Conservation (phyloP, 305 asterid genomes). For the Fraxinus greggii region DNA sequence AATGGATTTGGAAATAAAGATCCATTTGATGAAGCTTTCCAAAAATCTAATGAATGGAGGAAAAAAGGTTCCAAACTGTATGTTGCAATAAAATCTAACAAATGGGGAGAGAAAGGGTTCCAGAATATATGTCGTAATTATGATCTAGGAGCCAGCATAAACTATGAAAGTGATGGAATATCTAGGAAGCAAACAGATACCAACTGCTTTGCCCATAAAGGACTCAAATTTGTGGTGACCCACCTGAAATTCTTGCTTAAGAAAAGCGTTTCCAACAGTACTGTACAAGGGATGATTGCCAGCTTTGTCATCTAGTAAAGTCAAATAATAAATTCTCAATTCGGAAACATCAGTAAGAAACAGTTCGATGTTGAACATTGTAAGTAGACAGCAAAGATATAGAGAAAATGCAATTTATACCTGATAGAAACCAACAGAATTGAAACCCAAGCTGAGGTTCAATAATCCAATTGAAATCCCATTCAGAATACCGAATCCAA, state of each 20-base stretch:
- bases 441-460: slow-evolving; percentile 92
- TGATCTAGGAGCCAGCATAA: not conserved
- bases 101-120: not conserved
- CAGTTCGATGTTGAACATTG: not conserved
- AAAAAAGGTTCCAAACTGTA: not conserved
- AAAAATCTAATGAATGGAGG: not conserved
- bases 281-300: slow-evolving; percentile 61
- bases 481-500: slow-evolving; percentile 57
- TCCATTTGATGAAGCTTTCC: not conserved
- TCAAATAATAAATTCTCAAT: slow-evolving; percentile 9
- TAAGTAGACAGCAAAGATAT: slow-evolving; percentile 12
- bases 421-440: slow-evolving; percentile 97
- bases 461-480: slow-evolving; percentile 63
- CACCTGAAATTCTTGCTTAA: slow-evolving; percentile 33
- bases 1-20: not conserved
- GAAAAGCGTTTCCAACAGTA: slow-evolving; percentile 46
- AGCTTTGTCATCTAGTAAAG: slow-evolving; percentile 49
- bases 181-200: not conserved
- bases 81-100: not conserved
- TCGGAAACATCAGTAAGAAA: slow-evolving; percentile 5
- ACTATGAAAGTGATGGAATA: not conserved
- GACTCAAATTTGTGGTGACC: not conserved
- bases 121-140: not conserved
- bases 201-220: not conserved
- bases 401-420: slow-evolving; percentile 31